Conservation (phyloP, 345 rosid genomes). For the Raphanus raphanistrum region DNA sequence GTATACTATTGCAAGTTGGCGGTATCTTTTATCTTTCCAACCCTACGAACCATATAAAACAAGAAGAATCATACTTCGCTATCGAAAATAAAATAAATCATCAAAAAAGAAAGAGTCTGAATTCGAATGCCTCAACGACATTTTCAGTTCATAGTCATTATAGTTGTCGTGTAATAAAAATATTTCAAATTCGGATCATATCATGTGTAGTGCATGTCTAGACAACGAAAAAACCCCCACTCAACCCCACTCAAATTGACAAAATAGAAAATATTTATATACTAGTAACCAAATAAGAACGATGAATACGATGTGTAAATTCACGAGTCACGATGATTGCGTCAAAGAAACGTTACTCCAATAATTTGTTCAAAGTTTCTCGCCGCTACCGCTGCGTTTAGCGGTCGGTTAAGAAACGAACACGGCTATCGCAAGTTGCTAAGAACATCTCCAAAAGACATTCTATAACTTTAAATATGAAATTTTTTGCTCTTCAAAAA, state of each 20-base stretch:
- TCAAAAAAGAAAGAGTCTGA: constrained; percentile 17
- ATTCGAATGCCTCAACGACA: constrained; percentile 36
- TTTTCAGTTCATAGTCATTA: constrained; percentile 37
- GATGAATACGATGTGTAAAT: constrained; percentile 40
- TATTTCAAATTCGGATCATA: constrained; percentile 29
- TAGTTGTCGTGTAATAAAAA: constrained; percentile 37
- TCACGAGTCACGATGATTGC: constrained; percentile 42
- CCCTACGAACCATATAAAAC: constrained; percentile 5
- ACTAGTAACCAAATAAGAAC: constrained; percentile 18
- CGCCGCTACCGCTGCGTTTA: no score
- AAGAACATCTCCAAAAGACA: no score
- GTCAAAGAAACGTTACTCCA: constrained; percentile 37
- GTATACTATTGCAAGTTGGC: constrained; percentile 15
- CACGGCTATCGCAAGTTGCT: no score
- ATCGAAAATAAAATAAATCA: constrained; percentile 11
- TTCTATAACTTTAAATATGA: no score
- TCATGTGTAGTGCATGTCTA: constrained; percentile 40
- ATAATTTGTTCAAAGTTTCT: no score
- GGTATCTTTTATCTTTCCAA: constrained; percentile 26
- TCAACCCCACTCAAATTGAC: constrained; percentile 12
- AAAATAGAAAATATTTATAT: not conserved
- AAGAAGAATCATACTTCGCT: constrained; percentile 25
- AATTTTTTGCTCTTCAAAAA: no score
- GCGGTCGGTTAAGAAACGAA: no score
- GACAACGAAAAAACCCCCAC: constrained; percentile 20